phyloP scores from a whole-genome alignment of 345 rosid species.

The Chamaenerion angustifolium region DNA sequence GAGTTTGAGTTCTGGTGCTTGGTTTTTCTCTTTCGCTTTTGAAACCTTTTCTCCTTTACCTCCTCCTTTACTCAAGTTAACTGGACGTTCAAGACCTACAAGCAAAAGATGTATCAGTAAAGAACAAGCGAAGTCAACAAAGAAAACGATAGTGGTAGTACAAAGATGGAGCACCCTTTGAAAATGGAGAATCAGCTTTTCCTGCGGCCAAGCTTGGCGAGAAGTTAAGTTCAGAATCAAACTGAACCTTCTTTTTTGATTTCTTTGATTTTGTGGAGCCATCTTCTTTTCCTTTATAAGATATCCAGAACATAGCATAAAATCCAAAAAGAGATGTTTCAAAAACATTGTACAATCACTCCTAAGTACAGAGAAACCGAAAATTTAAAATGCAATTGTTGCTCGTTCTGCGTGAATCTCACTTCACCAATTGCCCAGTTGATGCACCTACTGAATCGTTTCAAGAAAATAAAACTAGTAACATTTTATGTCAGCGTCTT shows the following conservation, averaged over 20 bases:
- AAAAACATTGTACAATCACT: not conserved
- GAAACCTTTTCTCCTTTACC: slow-evolving; percentile 38
- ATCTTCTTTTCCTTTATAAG: slow-evolving; percentile 37
- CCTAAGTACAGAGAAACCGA: not conserved
- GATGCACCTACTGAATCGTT: no score
- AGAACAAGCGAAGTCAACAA: not conserved
- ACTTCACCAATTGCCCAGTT: no score
- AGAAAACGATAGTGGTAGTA: not conserved
- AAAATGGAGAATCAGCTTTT: slow-evolving; percentile 15
- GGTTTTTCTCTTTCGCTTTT: slow-evolving; percentile 22
- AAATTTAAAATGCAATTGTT: not conserved
- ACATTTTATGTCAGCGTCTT: no score
- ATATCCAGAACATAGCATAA: slow-evolving; percentile 11
- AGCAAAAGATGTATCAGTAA: slow-evolving; percentile 8
- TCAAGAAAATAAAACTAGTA: no score
- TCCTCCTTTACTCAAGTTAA: slow-evolving; percentile 33
- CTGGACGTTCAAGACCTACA: slow-evolving; percentile 11
- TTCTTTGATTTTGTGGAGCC: slow-evolving; percentile 33
- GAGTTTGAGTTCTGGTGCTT: slow-evolving; percentile 41
- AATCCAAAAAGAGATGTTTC: not conserved
- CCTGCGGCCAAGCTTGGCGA: slow-evolving; percentile 2
- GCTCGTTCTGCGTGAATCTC: no score
- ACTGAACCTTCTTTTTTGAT: slow-evolving; percentile 38
- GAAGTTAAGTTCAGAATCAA: slow-evolving; percentile 11
- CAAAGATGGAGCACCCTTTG: slow-evolving; percentile 22